These are phyloP conservation scores for Hygrocybe punicea DNA, from an alignment of 768 basidiomycete genomes.

Conservation along the genomic window DNA sequence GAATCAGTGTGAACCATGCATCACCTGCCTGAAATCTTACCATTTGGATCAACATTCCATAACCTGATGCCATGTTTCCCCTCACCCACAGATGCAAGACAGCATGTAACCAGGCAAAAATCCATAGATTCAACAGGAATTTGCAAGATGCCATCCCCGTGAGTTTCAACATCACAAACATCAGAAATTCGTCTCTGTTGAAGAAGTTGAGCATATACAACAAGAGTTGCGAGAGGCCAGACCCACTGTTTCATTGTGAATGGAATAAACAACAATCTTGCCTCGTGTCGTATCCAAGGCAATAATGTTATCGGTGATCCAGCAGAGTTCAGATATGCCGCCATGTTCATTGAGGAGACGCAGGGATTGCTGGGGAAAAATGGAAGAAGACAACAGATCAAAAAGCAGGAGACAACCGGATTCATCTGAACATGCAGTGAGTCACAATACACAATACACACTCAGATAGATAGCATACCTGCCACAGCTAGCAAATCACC, in stretches of 20 bases:
- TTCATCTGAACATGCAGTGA: not conserved
- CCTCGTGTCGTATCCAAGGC: not conserved
- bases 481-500: not conserved
- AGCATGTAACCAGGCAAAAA: not conserved
- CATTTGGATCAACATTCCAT: not conserved
- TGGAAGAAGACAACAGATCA: not conserved
- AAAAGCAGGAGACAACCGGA: not conserved
- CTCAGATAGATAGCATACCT: not conserved
- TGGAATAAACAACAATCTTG: not conserved
- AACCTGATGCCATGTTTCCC: not conserved
- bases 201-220: not conserved
- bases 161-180: not conserved
- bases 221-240: not conserved
- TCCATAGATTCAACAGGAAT: not conserved
- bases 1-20: not conserved
- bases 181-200: not conserved
- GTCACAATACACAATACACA: not conserved
- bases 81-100: not conserved
- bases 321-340: slow-evolving; percentile 1
- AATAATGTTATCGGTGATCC: not conserved
- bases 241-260: not conserved
- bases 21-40: not conserved
- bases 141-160: not conserved
- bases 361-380: not conserved
- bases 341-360: not conserved